These are phyloP conservation scores for Bertia moriformis DNA, from an alignment of 2,329 filamentous ascomycete genomes.

Conservation along the genomic window DNA sequence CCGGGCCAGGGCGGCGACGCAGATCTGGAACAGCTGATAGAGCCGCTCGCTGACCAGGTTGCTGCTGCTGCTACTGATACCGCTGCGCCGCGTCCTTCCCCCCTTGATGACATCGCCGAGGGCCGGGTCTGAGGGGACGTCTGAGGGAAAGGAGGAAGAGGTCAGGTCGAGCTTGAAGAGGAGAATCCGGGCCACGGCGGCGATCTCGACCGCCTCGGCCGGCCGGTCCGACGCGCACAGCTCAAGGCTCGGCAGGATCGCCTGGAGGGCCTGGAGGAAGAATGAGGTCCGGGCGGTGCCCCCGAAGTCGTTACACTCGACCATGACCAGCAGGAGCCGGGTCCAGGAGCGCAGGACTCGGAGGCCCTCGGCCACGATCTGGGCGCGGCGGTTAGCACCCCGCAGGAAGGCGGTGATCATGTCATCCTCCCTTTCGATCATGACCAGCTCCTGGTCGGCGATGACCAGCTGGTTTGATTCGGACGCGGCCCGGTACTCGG, in stretches of 20 bases:
- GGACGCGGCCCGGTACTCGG: too few species aligned
- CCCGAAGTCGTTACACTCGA: conserved; percentile 70
- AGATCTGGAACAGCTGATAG: conserved; percentile 80
- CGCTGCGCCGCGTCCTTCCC: conserved; percentile 23
- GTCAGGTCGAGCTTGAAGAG: conserved; percentile 55
- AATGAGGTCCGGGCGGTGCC: conserved; percentile 59
- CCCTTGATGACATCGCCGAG: too few species aligned
- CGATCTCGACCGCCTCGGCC: conserved; percentile 60
- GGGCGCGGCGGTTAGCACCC: conserved; percentile 47
- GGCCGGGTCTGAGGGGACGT: too few species aligned
- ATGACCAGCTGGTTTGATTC: conserved; percentile 34
- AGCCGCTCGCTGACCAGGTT: conserved; percentile 78
- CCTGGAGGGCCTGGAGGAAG: conserved; percentile 72
- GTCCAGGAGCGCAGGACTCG: conserved; percentile 71
- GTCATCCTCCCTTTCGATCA: conserved; percentile 41
- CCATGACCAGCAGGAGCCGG: conserved; percentile 68
- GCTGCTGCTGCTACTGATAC: conserved; percentile 31
- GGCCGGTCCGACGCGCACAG: conserved; percentile 55
- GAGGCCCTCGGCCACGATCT: conserved; percentile 40
- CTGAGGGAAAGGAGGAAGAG: too few species aligned
- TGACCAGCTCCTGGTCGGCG: conserved; percentile 29
- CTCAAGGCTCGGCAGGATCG: conserved; percentile 78
- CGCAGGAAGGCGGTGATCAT: conserved; percentile 44
- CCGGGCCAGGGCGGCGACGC: conserved; percentile 64
- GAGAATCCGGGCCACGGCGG: conserved; percentile 59